These are phyloP conservation scores for Boletus speciosus DNA, from an alignment of 768 basidiomycete species.

Conservation along the genomic window DNA sequence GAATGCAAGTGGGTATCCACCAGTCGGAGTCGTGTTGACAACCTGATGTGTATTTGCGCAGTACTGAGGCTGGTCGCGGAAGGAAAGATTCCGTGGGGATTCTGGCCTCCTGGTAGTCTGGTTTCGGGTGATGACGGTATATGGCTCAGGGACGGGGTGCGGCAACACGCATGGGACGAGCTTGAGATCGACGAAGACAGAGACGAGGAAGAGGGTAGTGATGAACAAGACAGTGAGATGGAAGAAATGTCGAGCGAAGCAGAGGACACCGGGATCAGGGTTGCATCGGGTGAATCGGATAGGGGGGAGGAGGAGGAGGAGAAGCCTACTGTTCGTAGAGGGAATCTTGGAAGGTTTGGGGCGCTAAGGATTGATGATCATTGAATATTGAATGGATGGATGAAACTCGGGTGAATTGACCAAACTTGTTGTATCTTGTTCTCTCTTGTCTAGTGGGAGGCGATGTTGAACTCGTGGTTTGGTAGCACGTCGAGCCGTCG, in stretches of 20 bases:
- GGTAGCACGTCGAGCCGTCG: constrained; percentile 28
- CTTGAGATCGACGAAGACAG: constrained; percentile 29
- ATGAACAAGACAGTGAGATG: constrained; percentile 21
- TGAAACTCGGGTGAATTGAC: constrained; percentile 8
- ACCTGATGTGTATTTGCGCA: constrained; percentile 26
- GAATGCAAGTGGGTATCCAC: constrained; percentile 68
- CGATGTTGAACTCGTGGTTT: constrained; percentile 32
- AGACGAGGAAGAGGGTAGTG: constrained; percentile 32
- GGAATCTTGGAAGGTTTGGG: constrained; percentile 27
- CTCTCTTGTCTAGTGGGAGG: background rate
- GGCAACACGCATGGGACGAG: constrained; percentile 22
- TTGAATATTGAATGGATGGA: constrained; percentile 4
- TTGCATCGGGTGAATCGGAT: constrained; percentile 16
- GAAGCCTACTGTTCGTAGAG: background rate
- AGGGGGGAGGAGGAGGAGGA: constrained; percentile 13
- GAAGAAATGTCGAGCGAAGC: constrained; percentile 13
- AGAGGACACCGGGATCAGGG: background rate
- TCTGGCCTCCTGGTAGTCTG: constrained; percentile 63
- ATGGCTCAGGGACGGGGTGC: constrained; percentile 46
- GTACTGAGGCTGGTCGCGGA: constrained; percentile 84
- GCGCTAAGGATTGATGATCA: constrained; percentile 26
- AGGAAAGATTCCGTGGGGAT: constrained; percentile 77
- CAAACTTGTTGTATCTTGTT: constrained; percentile 5
- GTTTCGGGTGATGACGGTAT: constrained; percentile 44
- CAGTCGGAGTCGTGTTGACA: background rate